Percentiles rank a stretch among this genome's conserved stretches.
Conservation (phyloP, 495 filamentous ascomycete genomes). For the Penicillium antarcticum region DNA sequence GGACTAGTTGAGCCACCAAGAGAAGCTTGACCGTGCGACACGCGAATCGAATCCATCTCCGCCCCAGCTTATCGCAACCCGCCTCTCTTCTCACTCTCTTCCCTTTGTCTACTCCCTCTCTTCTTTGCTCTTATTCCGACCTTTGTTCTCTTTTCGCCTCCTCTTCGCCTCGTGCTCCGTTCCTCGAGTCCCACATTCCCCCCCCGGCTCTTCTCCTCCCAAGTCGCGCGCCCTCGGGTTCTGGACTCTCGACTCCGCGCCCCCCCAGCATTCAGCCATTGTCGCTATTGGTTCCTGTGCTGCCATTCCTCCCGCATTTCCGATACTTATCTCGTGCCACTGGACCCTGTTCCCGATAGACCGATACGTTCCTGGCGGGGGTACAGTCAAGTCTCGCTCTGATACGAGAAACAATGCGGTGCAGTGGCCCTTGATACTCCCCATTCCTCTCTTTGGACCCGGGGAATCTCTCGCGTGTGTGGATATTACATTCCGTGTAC, state of each 20-base stretch:
- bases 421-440: constrained; percentile 24
- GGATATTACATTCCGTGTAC: constrained; percentile 14
- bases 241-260: neutral
- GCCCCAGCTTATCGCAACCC: constrained; percentile 24
- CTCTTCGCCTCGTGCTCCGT: neutral
- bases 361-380: constrained; percentile 7
- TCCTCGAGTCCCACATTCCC: constrained; percentile 15
- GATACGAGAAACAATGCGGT: constrained; percentile 37
- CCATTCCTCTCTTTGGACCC: constrained; percentile 19
- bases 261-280: neutral
- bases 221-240: constrained; percentile 1
- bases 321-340: neutral
- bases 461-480: constrained; percentile 13
- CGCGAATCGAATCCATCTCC: constrained; percentile 31
- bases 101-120: constrained; percentile 4
- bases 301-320: neutral
- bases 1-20: constrained; percentile 26
- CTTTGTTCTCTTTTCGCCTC: neutral
- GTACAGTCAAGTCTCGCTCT: constrained; percentile 10
- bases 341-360: constrained; percentile 3
- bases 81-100: neutral
- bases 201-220: constrained; percentile 6
- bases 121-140: constrained; percentile 6
- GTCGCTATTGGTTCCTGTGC: neutral
- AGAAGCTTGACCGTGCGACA: constrained; percentile 39